Percentiles rank a stretch among this genome's conserved stretches.
phyloP scores from a whole-genome alignment of 2,329 filamentous ascomycete genomes.

The Mollisia scopiformis region DNA sequence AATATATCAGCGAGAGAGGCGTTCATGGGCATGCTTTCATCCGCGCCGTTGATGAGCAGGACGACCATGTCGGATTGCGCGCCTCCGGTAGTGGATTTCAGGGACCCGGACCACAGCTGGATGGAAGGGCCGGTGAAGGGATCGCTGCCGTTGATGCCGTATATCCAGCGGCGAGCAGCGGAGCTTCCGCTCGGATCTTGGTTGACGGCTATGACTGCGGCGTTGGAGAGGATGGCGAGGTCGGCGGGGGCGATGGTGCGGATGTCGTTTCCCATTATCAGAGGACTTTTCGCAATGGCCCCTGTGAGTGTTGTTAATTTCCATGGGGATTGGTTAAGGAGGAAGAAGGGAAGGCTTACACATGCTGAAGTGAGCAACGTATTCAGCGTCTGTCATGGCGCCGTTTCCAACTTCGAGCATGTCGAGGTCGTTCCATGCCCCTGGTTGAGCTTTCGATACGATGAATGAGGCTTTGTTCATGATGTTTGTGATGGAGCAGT shows the following conservation, averaged over 20 bases:
- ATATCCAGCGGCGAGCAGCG: constrained; percentile 48
- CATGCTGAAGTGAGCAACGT: constrained; percentile 36
- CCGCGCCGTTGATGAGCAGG: constrained; percentile 52
- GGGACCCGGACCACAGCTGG: constrained; percentile 51
- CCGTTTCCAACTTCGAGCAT: constrained; percentile 42
- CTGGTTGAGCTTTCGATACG: constrained; percentile 34
- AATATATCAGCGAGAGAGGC: constrained; percentile 56
- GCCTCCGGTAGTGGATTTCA: constrained; percentile 45
- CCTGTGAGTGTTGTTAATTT: constrained; percentile 20
- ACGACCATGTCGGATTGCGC: constrained; percentile 48
- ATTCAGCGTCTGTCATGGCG: constrained; percentile 41
- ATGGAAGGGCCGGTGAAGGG: constrained; percentile 48
- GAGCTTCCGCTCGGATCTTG: constrained; percentile 43
- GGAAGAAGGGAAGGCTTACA: constrained; percentile 23
- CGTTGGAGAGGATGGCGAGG: constrained; percentile 44
- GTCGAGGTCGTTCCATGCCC: constrained; percentile 39
- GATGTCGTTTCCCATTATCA: constrained; percentile 37
- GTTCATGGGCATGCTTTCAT: constrained; percentile 47
- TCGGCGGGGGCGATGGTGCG: constrained; percentile 36
- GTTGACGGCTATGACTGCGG: constrained; percentile 47
- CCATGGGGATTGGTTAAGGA: neutral
- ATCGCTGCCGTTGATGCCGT: constrained; percentile 44
- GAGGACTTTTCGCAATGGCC: constrained; percentile 32
- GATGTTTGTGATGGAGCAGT: constrained; percentile 34
- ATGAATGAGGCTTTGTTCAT: constrained; percentile 34